Percentiles rank a stretch among this genome's conserved stretches.
phyloP scores from a whole-genome alignment of 371 early-diverging fungal genomes.

The Mucor plumbeus region DNA sequence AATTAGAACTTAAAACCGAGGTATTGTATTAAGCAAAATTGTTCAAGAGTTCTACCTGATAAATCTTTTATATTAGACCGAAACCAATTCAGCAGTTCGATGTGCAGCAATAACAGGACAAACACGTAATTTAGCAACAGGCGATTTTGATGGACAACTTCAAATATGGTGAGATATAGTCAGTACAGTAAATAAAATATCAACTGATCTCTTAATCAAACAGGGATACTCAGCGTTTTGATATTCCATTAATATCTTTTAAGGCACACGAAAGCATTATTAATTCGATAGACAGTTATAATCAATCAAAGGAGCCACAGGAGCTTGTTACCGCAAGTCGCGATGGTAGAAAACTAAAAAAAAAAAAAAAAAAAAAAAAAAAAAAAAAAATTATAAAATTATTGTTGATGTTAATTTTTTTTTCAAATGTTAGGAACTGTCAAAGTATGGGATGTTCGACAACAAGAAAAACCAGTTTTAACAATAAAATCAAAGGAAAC shows the following conservation, averaged over 20 bases:
- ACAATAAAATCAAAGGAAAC: slow-evolving; percentile 55
- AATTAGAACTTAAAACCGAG: slow-evolving; percentile 51
- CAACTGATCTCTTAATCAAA: neutral
- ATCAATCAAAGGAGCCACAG: slow-evolving; percentile 50
- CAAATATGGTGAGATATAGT: slow-evolving; percentile 55
- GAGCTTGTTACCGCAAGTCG: slow-evolving; percentile 80
- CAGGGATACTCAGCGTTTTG: slow-evolving; percentile 74
- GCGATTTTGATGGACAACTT: slow-evolving; percentile 77
- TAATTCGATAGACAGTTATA: slow-evolving; percentile 76
- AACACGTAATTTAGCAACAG: slow-evolving; percentile 71
- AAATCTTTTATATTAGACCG: slow-evolving; percentile 28
- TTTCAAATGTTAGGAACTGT: slow-evolving; percentile 51
- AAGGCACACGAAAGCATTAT: slow-evolving; percentile 79
- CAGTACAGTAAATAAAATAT: neutral
- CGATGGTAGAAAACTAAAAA: slow-evolving; percentile 57
- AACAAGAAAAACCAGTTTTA: slow-evolving; percentile 69
- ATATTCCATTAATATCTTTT: slow-evolving; percentile 61
- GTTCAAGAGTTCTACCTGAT: neutral
- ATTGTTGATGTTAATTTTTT: neutral
- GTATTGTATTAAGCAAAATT: slow-evolving; percentile 27
- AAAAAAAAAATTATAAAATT: too few relatives aligned
- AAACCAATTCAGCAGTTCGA: slow-evolving; percentile 65
- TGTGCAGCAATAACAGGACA: slow-evolving; percentile 65
- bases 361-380: too few relatives aligned
- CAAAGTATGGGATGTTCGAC: slow-evolving; percentile 84